Conservation (phyloP, 2,329 filamentous ascomycete species). For the Curvularia sp. region DNA sequence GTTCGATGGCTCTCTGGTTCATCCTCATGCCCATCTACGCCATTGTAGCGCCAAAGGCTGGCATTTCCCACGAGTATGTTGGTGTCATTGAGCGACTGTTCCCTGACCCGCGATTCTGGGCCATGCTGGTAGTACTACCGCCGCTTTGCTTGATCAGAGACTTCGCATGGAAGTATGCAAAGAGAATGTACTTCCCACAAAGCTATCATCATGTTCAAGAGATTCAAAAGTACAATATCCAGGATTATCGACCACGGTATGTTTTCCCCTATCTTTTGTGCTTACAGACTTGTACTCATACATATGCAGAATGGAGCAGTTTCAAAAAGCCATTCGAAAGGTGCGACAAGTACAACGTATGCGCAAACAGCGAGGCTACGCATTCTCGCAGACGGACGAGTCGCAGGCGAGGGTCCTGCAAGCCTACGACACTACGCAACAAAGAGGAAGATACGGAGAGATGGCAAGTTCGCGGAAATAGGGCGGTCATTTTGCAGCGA, state of each 20-base stretch:
- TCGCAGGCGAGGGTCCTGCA: constrained; percentile 93
- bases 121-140: constrained; percentile 83
- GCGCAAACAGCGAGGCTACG: constrained; percentile 98
- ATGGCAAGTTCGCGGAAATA: constrained; percentile 71
- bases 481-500: constrained; percentile 1
- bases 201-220: constrained; percentile 98
- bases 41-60: constrained; percentile 80
- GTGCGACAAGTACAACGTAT: constrained; percentile 97
- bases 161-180: constrained; percentile 95
- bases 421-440: constrained; percentile 95
- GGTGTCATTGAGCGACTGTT: constrained; percentile 85
- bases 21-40: constrained; percentile 88
- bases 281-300: constrained; percentile 1
- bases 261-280: constrained; percentile 36
- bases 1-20: constrained; percentile 90
- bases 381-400: constrained; percentile 97
- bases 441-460: constrained; percentile 91
- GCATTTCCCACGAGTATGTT: constrained; percentile 82
- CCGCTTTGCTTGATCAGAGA: constrained; percentile 84
- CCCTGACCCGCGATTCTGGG: constrained; percentile 84
- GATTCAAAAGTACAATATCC: constrained; percentile 99
- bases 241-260: constrained; percentile 94
- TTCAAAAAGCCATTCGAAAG: constrained; percentile 99
- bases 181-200: constrained; percentile 96
- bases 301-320: constrained; percentile 86